Evolutionary conservation across 768 basidiomycete genomes (phyloP), one percentile per base, ranked within the genome.

Genomic region (Psilocybe cyanescens): DNA sequence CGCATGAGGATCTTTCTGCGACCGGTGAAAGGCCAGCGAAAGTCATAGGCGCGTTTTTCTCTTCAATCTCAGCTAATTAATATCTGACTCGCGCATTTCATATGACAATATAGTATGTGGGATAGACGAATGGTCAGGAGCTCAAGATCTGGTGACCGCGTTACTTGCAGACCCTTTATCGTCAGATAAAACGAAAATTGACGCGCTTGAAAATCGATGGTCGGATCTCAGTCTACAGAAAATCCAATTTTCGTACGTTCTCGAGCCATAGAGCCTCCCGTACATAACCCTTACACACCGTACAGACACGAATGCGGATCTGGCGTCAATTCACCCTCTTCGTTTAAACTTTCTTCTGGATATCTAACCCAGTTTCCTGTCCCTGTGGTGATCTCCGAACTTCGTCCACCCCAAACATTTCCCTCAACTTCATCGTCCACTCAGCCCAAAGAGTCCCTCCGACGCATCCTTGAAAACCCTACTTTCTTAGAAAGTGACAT

Each of bases 141-240:
- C 85, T 6, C 75, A 76, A 39, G 85, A 88, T 31, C 73, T 94
- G 3, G 83, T 93, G 17, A 86, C 86, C 4, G 89, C 90, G 6
- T 78, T 94, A 37, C 76, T 94, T 14, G 83, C 88, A 47, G 86
- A 92, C 57, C 91, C 91, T 12, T 82, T 94, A 64, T 77, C 79
- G 2, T 83, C 85, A n/a, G 82, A 85, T 63, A 61, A 76, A 28
- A 67, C 71, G 3, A 78, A 82, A 60, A 79, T 76, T 53, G 72
- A 76, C 33, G 67, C 68, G 7, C 67, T 90, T 24, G 79, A 77
- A 55, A 68, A 76, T 44, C 79, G 90, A 33, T 89, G 89, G 86
- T 70, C 73, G 45, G 62, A 68, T 19, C 55, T 57, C 39, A 57
- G 65, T 39, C 66, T 65, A 49, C 62, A 69, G 16, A 72, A 65